phyloP scores from a whole-genome alignment of 805 yeast species.

The Lipomyces japonicus region DNA sequence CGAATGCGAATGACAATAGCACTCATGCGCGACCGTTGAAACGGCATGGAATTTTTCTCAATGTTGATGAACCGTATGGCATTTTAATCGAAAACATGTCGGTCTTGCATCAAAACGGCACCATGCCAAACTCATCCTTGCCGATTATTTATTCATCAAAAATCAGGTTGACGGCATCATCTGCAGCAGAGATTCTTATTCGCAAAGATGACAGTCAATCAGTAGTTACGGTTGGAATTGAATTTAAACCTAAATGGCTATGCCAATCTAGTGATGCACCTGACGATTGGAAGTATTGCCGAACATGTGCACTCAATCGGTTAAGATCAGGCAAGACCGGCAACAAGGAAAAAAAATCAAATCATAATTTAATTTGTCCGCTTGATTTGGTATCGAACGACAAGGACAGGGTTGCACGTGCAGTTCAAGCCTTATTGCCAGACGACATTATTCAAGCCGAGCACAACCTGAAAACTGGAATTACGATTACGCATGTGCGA shows the following conservation, averaged over 20 bases:
- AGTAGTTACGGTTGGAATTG: slow-evolving; percentile 34
- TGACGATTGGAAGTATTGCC: slow-evolving; percentile 41
- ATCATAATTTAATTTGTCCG: slow-evolving; percentile 46
- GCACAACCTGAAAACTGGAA: background rate
- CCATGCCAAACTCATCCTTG: background rate
- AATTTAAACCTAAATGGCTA: slow-evolving; percentile 64
- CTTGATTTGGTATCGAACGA: slow-evolving; percentile 42
- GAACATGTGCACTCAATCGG: slow-evolving; percentile 55
- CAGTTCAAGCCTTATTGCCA: slow-evolving; percentile 24
- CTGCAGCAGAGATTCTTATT: slow-evolving; percentile 6
- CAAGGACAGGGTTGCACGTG: slow-evolving; percentile 36
- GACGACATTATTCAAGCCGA: background rate
- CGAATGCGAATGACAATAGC: slow-evolving; percentile 6
- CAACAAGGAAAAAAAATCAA: slow-evolving; percentile 30
- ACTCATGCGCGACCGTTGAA: no score
- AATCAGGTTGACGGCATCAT: slow-evolving; percentile 5
- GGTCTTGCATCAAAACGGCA: background rate
- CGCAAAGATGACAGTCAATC: background rate
- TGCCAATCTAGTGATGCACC: slow-evolving; percentile 45
- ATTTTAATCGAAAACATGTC: slow-evolving; percentile 22
- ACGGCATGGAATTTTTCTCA: slow-evolving; percentile 19
- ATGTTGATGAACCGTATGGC: slow-evolving; percentile 14
- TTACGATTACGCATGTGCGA: no score
- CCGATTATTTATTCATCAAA: background rate
- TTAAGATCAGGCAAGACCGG: slow-evolving; percentile 20